Base-by-base conservation (phyloP, 2,329 filamentous ascomycete species). In the Tolypocladium ophioglossoides region DNA sequence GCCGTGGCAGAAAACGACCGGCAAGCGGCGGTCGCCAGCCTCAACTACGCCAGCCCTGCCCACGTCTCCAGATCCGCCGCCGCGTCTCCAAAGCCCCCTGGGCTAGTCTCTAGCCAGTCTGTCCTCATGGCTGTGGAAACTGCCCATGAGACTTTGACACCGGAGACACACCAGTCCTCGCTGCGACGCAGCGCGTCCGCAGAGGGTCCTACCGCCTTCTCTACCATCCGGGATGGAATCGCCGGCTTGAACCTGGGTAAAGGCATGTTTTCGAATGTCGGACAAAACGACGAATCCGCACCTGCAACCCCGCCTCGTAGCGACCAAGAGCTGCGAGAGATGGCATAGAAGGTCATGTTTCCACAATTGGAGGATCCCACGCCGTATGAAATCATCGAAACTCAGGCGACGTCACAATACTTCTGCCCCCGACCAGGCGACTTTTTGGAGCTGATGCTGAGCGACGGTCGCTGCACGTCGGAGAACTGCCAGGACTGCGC, bases 41-140 rank as follows among this genome's bases (percentile, higher is more conserved):
- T 71, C 16, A 63, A 69, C 32, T 63, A 66, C 51, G 59, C 66
- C 34, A 63, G 61, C 47, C 62, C 18, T 55, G 63, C 53, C 49
- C 59, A 35, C 60, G 65, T 47, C 54, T 54, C 66, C 30, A 54
- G 56, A 41, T 48, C 54, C 55, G 40, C 55, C n/a, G 52, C 58
- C 16, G 58, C 63, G 12, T 74, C 70, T 32, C 68, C 75, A 2
- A 69, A 68, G 50, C 70, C 72, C 0, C 70, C 74, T 0, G 65
- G 68, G 4, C 61, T 75, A 14, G 62, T 66, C 0, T 63, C 64
- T 2, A 75, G 70, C 57, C 74, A 75, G 38, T 83, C 82, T 1
- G 80, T 86, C 4, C 68, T 87, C 20, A 71, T 78, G 0, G 78
- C 77, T 0, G 74, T 86, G 4, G 83, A 87, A 64, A 80, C 77